phyloP scores from a whole-genome alignment of 441 rosid genomes.

The Erodium moschatum region DNA sequence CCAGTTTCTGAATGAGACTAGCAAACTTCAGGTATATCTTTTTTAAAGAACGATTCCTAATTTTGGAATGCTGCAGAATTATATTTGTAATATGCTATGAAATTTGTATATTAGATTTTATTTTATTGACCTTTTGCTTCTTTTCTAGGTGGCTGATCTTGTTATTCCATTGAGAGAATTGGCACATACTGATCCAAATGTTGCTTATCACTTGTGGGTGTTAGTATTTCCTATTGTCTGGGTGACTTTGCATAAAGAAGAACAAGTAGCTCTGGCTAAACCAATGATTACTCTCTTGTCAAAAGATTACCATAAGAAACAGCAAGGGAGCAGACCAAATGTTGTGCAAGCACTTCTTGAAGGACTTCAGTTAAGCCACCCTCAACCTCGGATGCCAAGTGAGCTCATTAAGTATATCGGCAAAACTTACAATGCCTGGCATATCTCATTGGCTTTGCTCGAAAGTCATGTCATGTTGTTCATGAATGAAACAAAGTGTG shows the following conservation, averaged over 20 bases:
- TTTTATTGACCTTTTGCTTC: slow-evolving; percentile 17
- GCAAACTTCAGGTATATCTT: slow-evolving; percentile 72
- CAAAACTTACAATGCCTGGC: slow-evolving; percentile 98
- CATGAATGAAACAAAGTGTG: slow-evolving; percentile 69
- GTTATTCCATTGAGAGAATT: slow-evolving; percentile 81
- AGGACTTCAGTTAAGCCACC: slow-evolving; percentile 97
- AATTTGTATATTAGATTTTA: not conserved
- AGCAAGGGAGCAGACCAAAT: slow-evolving; percentile 82
- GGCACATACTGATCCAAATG: slow-evolving; percentile 88
- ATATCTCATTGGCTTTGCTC: slow-evolving; percentile 74
- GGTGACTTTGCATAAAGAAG: slow-evolving; percentile 81
- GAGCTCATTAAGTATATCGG: slow-evolving; percentile 95
- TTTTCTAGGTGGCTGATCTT: slow-evolving; percentile 77
- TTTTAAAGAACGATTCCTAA: not conserved
- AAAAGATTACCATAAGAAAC: slow-evolving; percentile 92
- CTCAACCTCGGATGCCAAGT: slow-evolving; percentile 98
- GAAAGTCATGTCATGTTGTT: slow-evolving; percentile 86
- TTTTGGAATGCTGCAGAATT: slow-evolving; percentile 5
- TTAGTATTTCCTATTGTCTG: slow-evolving; percentile 95
- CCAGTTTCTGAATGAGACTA: slow-evolving; percentile 68
- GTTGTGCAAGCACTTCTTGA: slow-evolving; percentile 98
- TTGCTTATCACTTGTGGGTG: slow-evolving; percentile 96
- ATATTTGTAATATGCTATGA: too few relatives aligned
- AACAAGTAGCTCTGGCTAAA: slow-evolving; percentile 75
- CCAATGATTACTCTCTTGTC: slow-evolving; percentile 80